phyloP scores from a whole-genome alignment of 2,329 filamentous ascomycete species.

The Alternaria gansuensis region DNA sequence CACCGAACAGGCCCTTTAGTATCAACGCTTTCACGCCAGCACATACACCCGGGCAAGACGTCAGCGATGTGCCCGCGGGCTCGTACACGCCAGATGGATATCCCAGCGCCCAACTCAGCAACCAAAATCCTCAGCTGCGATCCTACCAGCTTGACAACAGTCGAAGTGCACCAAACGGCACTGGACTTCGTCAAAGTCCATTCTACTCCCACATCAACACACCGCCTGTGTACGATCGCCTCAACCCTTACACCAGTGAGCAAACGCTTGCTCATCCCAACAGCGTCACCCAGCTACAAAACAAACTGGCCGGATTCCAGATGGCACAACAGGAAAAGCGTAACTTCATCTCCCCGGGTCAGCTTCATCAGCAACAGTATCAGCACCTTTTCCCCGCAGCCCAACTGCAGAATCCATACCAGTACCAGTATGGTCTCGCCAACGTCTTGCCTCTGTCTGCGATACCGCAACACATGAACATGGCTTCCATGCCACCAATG shows the following conservation, averaged over 20 bases:
- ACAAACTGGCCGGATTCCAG: conserved; percentile 60
- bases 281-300: conserved; percentile 58
- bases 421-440: conserved; percentile 48
- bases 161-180: conserved; percentile 56
- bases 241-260: conserved; percentile 55
- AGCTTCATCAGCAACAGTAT: conserved; percentile 46
- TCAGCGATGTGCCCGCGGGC: conserved; percentile 34
- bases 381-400: conserved; percentile 50
- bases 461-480: conserved; percentile 46
- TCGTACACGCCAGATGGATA: conserved; percentile 51
- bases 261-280: conserved; percentile 56
- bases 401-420: conserved; percentile 50
- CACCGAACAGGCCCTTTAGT: conserved; percentile 46
- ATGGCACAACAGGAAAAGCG: conserved; percentile 53
- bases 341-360: conserved; percentile 44
- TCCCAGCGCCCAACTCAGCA: conserved; percentile 41
- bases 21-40: conserved; percentile 37
- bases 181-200: conserved; percentile 56
- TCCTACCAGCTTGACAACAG: conserved; percentile 54
- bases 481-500: conserved; percentile 49
- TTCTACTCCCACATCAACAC: conserved; percentile 59
- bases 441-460: conserved; percentile 50
- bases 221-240: conserved; percentile 56
- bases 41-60: conserved; percentile 37
- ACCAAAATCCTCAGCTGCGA: conserved; percentile 51